phyloP scores from a whole-genome alignment of 176 grass and related monocot genomes.

The Carex cristatella region DNA sequence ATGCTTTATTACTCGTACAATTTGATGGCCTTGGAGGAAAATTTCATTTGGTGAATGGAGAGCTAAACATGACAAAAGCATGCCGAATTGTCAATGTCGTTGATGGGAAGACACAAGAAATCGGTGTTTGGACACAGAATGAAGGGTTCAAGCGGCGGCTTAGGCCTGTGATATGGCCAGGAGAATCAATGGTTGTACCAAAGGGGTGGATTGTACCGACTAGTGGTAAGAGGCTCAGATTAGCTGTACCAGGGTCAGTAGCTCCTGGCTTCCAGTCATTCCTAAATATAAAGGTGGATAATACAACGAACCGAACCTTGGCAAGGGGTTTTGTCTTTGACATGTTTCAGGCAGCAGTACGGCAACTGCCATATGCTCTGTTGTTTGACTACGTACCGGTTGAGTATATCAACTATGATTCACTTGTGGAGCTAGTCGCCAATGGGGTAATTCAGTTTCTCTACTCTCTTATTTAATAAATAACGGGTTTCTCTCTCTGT shows the following conservation, averaged over 20 bases:
- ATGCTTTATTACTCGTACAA: not conserved
- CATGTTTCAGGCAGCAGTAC: slow-evolving; percentile 84
- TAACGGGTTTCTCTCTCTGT: not conserved
- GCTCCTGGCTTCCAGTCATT: slow-evolving; percentile 31
- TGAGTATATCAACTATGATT: not conserved
- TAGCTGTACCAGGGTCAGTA: slow-evolving; percentile 36
- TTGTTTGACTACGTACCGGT: slow-evolving; percentile 39
- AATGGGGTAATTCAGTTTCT: slow-evolving; percentile 6
- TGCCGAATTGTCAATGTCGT: slow-evolving; percentile 56
- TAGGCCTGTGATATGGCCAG: slow-evolving; percentile 63
- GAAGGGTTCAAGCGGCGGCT: slow-evolving; percentile 28
- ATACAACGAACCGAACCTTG: slow-evolving; percentile 37
- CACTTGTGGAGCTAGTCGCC: not conserved
- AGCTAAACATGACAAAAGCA: slow-evolving; percentile 29
- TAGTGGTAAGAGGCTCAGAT: slow-evolving; percentile 30
- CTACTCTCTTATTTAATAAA: slow-evolving; percentile 1
- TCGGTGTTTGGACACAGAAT: slow-evolving; percentile 50
- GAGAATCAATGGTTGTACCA: slow-evolving; percentile 36
- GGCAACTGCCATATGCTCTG: slow-evolving; percentile 66
- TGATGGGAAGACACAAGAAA: slow-evolving; percentile 28
- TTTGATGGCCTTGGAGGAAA: slow-evolving; percentile 55
- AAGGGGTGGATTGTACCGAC: slow-evolving; percentile 53
- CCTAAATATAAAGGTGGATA: slow-evolving; percentile 35
- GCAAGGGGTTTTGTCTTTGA: slow-evolving; percentile 63
- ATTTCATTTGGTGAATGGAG: slow-evolving; percentile 38